phyloP scores from a whole-genome alignment of 257 asterid genomes.

The Eucommia ulmoides region DNA sequence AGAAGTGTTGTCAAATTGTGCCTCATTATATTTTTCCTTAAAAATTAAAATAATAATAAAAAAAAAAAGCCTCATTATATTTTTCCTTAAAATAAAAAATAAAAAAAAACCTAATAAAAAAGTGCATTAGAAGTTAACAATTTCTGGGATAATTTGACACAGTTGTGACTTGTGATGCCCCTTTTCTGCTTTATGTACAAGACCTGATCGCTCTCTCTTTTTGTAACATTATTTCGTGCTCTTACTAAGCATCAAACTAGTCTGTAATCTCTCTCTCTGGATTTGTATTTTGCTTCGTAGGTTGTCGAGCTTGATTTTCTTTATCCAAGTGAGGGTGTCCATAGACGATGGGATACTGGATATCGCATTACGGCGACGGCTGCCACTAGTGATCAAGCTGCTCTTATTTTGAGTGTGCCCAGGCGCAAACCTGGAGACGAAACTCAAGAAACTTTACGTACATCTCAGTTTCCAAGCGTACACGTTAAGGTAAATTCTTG shows the following conservation, averaged over 20 bases:
- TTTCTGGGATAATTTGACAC: too few species aligned
- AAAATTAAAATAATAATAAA: too few species aligned
- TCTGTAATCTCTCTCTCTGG: not conserved
- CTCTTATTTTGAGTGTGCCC: conserved; percentile 37
- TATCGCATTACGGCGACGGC: conserved; percentile 35
- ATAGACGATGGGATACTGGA: conserved; percentile 36
- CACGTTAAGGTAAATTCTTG: conserved; percentile 23
- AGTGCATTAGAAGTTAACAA: too few species aligned
- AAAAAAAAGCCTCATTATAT: too few species aligned
- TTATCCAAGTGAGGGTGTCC: conserved; percentile 42
- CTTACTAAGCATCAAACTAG: not conserved
- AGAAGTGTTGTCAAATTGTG: too few species aligned
- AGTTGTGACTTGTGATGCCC: too few species aligned
- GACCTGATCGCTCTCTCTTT: too few species aligned
- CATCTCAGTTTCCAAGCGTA: conserved; percentile 32
- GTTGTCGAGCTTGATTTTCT: conserved; percentile 47
- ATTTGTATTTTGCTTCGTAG: conserved; percentile 13
- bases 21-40: too few species aligned
- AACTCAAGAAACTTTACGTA: conserved; percentile 35
- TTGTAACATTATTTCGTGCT: not conserved
- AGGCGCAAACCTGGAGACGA: conserved; percentile 25
- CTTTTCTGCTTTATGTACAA: too few species aligned
- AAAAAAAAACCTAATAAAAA: too few species aligned
- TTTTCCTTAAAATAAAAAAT: too few species aligned
- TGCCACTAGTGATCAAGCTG: conserved; percentile 36